These are phyloP conservation scores for Sugiyamaella marilandica DNA, from an alignment of 805 yeast species.

Conservation along the genomic window DNA sequence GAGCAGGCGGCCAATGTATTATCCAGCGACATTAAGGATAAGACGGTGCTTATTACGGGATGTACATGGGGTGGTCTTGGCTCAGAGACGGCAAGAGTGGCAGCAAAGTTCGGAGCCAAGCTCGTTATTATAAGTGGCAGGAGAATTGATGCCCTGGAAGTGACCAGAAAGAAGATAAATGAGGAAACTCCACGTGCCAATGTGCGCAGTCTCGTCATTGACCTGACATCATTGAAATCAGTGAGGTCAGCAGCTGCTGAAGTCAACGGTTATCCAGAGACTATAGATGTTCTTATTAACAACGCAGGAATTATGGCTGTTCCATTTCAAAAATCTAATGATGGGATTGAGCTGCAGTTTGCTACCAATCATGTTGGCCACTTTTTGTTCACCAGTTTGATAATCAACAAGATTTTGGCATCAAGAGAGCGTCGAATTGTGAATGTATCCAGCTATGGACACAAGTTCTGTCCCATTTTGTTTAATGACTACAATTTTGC, in stretches of 20 bases:
- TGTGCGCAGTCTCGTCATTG: constrained; percentile 12
- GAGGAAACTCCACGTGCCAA: constrained; percentile 12
- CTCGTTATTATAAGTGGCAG: constrained; percentile 13
- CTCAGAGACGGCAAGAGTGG: constrained; percentile 13
- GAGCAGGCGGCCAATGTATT: constrained; percentile 9
- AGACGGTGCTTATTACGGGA: constrained; percentile 14
- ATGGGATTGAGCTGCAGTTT: constrained; percentile 71
- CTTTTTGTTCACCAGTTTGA: constrained; percentile 54
- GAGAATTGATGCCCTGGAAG: constrained; percentile 2
- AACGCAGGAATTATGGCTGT: constrained; percentile 80
- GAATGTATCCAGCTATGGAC: constrained; percentile 11
- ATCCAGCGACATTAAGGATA: constrained; percentile 12
- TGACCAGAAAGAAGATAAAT: constrained; percentile 8
- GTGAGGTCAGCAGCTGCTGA: constrained; percentile 15
- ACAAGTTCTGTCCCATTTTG: constrained; percentile 5
- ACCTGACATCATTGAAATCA: constrained; percentile 15
- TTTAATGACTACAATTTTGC: constrained; percentile 6
- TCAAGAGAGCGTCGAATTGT: constrained; percentile 8
- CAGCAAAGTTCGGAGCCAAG: constrained; percentile 11
- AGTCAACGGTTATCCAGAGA: constrained; percentile 9
- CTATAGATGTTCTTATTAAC: constrained; percentile 59
- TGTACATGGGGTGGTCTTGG: constrained; percentile 17
- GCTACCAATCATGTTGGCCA: constrained; percentile 77
- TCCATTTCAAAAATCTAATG: constrained; percentile 58
- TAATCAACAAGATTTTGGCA: constrained; percentile 9